Evolutionary conservation across 163 green algal genomes (phyloP), one percentile per base, ranked within the genome.

Genomic region (Scenedesmus sp.): DNA sequence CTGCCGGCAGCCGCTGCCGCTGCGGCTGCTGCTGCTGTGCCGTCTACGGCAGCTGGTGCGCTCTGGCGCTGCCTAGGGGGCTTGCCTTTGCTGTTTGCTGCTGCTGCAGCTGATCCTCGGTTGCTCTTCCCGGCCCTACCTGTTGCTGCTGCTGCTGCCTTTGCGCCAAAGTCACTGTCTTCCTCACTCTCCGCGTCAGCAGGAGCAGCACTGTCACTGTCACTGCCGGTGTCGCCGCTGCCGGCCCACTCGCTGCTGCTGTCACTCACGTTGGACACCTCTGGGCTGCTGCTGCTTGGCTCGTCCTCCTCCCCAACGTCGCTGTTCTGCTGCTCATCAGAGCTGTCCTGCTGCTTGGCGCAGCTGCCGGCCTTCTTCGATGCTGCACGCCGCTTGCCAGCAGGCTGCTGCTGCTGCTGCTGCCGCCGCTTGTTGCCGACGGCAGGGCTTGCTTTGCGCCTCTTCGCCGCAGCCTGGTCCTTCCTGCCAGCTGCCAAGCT

Each of bases 1-100:
- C 15, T 70, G 68, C 10, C 85, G 59, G 46, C 85, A 44, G 22
- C 85, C 24, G 85, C 85, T 53, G 22, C 85, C 24, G 85, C 68
- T 40, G 85, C 65, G 37, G 84, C 65, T 26, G 84, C 65, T 56
- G 78, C 42, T 35, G 78, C 42, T 83, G 78, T 37, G 42, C 78
- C 37, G 42, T 35, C 78, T 5, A 61, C 15, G 37, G 78, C n/a
- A 20, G n/a, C 42, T 15, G 78, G 42, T 6, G 6, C 35, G 78
- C 18, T 33, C 33, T 44, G 33, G 15, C 33, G 70, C 33, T 43
- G 70, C n/a, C 26, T 46, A 33, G 33, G 2, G 9, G 33, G 6
- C 70, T 81, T 81, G 70, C 33, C 12, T 44, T 43, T 88, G 83
- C 56, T 88, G 83, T 20, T 26, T 61, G 56, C 9, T 22, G 49